Base-by-base conservation (phyloP, 2,329 filamentous ascomycete genomes). In the Microdochium trichocladiopsis region DNA sequence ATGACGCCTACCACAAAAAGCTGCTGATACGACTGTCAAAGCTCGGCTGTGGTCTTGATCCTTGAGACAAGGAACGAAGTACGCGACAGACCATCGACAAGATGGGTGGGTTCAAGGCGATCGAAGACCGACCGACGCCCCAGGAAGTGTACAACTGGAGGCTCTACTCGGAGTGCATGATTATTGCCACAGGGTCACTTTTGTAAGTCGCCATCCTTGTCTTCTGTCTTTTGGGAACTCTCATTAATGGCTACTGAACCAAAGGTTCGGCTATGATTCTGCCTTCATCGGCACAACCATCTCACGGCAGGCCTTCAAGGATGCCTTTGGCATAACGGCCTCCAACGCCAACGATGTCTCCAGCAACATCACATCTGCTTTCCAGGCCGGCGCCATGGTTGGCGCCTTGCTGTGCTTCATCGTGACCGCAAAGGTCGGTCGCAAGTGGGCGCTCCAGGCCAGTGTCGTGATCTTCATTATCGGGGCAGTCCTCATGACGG, bases 261-360 rank as follows among this genome's bases (percentile, higher is more conserved):
- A 33, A 23, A 74, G 73, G 4, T 78, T 78, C 54, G 76, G 77
- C 14, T 79, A 80, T 57, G 77, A 80, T 56, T 73, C 71, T 2
- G 74, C 76, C 14, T 80, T 80, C 61, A 72, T 80, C 22, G 78
- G 78, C 3, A 78, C 75, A 1, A 80, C 77, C 0, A 79, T 80
- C 51, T 69, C 74, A 2, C 74, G 73, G 24, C 56, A 67, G 18
- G 72, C 69, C 53, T 80, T 81, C 65, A 68, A 72, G 56, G 57
- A 61, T 12, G 75, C 76, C 55, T 75, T 75, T 53, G 64, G 66
- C 9, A 69, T 73, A 55, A 64, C 60, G 11, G 59, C 62, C 14
- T 55, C 60, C 5, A 63, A 71, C n/a, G 60, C 66, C 47, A 69
- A 69, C 50, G 63, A 66, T 25, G 65, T 74, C 14, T 71, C 67